Conservation (phyloP, 129 eudicot species). For the Rutidosis leptorrhynchoides region DNA sequence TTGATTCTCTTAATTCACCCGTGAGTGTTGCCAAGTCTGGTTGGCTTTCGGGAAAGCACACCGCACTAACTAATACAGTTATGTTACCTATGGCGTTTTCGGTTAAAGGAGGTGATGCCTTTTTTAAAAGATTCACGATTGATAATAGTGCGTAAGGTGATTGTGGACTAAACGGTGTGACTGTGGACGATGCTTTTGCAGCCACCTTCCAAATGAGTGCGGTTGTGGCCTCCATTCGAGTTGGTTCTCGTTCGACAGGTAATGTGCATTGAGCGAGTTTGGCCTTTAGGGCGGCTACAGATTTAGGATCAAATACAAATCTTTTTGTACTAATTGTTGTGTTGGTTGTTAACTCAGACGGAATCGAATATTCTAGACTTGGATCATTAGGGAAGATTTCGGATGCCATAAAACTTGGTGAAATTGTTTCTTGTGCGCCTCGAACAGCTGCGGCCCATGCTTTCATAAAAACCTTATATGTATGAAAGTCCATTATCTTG, state of each 20-base stretch:
- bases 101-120: neutral
- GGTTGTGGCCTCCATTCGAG: neutral
- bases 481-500: neutral
- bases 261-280: neutral
- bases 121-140: neutral
- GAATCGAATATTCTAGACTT: neutral
- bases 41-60: neutral
- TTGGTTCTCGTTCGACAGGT: neutral
- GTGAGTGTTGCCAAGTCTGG: neutral
- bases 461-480: neutral
- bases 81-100: neutral
- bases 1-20: neutral
- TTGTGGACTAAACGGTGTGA: neutral
- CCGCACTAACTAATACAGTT: neutral
- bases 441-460: slow-evolving; percentile 7
- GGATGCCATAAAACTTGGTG: slow-evolving; percentile 3
- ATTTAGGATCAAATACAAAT: neutral
- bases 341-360: neutral
- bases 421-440: slow-evolving; percentile 1
- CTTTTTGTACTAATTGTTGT: neutral
- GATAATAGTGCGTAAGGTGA: neutral
- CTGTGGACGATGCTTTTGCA: neutral
- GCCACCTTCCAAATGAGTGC: neutral
- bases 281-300: neutral
- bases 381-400: neutral